A percentile compares a stretch with the other conserved stretches of the same genome.
Conservation (phyloP, 2,329 filamentous ascomycete species). For the Ilyonectria robusta region DNA sequence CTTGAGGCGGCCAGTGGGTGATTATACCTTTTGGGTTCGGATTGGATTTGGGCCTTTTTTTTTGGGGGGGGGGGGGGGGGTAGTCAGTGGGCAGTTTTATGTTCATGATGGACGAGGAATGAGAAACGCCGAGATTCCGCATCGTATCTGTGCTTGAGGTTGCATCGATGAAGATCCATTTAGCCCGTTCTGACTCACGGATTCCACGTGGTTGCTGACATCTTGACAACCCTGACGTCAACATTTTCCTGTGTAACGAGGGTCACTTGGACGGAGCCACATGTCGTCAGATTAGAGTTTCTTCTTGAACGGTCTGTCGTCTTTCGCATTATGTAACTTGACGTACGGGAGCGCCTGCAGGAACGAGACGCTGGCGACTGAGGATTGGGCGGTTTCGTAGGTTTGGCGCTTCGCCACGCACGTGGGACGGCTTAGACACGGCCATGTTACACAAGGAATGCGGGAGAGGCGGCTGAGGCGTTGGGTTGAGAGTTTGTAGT, state of each 20-base stretch:
- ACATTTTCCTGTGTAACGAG: not conserved
- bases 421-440: no score
- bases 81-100: slow-evolving; percentile 1
- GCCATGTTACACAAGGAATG: no score
- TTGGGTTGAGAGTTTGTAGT: no score
- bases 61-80: no score
- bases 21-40: not conserved
- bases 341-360: no score
- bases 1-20: not conserved
- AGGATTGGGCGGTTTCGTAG: no score
- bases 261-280: not conserved
- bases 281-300: slow-evolving; percentile 28
- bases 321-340: not conserved
- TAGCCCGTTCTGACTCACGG: not conserved
- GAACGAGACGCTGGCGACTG: no score
- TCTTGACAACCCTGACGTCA: not conserved
- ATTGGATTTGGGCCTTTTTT: slow-evolving; percentile 3
- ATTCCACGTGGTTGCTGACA: not conserved
- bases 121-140: slow-evolving; percentile 14
- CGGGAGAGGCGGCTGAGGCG: no score
- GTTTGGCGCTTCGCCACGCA: no score
- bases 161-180: not conserved
- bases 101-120: slow-evolving; percentile 24
- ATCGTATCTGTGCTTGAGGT: no score
- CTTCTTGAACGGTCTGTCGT: not conserved